Conservation (phyloP, 345 rosid species). For the Arabis alpina region DNA sequence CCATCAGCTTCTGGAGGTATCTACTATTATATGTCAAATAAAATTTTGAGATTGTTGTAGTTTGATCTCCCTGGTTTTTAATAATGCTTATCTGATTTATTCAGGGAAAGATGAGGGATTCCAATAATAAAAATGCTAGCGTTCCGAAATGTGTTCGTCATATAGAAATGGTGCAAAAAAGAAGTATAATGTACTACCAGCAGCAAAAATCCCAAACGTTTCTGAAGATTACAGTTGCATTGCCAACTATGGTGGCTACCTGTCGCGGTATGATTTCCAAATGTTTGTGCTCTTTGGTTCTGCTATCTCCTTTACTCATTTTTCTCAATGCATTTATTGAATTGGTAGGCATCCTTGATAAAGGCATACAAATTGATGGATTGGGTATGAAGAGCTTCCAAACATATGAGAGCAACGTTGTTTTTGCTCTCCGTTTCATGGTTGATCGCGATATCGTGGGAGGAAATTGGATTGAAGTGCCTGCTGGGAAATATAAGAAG, state of each 20-base stretch:
- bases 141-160: slow-evolving; percentile 63
- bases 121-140: slow-evolving; percentile 60
- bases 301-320: slow-evolving; percentile 6
- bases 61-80: slow-evolving; percentile 9
- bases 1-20: slow-evolving; percentile 88
- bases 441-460: slow-evolving; percentile 86
- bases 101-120: slow-evolving; percentile 86
- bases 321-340: slow-evolving; percentile 2
- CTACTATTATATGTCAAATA: slow-evolving; percentile 4
- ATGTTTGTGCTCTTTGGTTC: slow-evolving; percentile 21
- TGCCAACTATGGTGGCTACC: slow-evolving; percentile 90
- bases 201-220: slow-evolving; percentile 76
- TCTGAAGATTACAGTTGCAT: slow-evolving; percentile 87
- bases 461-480: slow-evolving; percentile 98
- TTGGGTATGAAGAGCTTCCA: slow-evolving; percentile 87
- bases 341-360: slow-evolving; percentile 85
- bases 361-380: slow-evolving; percentile 93
- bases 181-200: slow-evolving; percentile 94
- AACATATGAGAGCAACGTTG: slow-evolving; percentile 95
- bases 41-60: slow-evolving; percentile 11
- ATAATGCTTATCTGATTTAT: slow-evolving; percentile 25
- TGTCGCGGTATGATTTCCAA: slow-evolving; percentile 70
- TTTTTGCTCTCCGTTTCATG: slow-evolving; percentile 96
- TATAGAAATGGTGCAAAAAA: slow-evolving; percentile 76
- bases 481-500: slow-evolving; percentile 80